Percentiles rank a stretch among this genome's conserved stretches.
phyloP scores from a whole-genome alignment of 78 protist genomes.

The Pigoraptor vietnamica region DNA sequence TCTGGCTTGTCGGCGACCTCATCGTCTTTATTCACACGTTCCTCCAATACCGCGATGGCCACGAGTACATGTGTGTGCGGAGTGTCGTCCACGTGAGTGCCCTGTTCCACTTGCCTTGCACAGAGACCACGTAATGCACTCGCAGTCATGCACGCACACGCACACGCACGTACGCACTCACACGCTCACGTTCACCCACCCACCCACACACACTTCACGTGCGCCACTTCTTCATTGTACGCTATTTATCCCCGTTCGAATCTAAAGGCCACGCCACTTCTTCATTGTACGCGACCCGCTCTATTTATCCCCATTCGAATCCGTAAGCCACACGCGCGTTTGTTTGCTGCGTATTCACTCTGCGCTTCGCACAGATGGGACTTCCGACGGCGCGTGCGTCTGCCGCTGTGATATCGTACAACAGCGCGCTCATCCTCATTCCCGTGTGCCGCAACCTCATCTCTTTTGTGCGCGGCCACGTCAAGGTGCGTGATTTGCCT shows the following conservation, averaged over 20 bases:
- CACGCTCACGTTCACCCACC: not conserved
- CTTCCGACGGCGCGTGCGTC: not conserved
- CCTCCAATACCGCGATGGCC: not conserved
- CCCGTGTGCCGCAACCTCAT: constrained; percentile 70
- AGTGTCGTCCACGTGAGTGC: not conserved
- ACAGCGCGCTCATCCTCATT: constrained; percentile 61
- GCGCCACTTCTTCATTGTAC: no score
- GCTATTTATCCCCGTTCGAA: no score
- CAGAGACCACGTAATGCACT: not conserved
- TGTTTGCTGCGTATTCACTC: no score
- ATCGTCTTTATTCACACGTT: not conserved
- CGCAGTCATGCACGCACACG: not conserved
- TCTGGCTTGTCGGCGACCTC: not conserved
- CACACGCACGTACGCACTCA: not conserved
- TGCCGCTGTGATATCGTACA: not conserved
- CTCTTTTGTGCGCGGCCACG: constrained; percentile 13
- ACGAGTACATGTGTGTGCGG: not conserved
- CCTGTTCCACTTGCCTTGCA: not conserved
- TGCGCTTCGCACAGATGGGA: no score
- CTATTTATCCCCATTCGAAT: no score
- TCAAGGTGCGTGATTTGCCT: not conserved
- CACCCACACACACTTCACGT: not conserved
- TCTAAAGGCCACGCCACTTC: no score
- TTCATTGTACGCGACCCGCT: no score
- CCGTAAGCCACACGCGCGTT: no score